phyloP scores from a whole-genome alignment of 2,329 filamentous ascomycete species.

The Ophiocordyceps camponoti-rufipedis region DNA sequence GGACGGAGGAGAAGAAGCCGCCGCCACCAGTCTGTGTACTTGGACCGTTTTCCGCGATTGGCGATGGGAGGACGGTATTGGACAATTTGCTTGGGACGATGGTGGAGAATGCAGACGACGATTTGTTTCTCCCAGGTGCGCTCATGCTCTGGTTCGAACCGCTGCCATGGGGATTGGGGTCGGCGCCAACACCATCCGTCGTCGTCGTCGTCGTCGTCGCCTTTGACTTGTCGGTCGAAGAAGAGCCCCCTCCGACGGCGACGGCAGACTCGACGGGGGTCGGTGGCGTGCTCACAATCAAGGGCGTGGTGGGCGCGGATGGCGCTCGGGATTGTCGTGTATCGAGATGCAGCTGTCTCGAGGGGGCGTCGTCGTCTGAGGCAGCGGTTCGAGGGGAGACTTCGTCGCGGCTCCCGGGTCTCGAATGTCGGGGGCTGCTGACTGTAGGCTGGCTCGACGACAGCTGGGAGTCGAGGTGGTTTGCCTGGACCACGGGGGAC shows the following conservation, averaged over 20 bases:
- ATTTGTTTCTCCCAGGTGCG: constrained; percentile 37
- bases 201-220: constrained; percentile 4
- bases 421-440: constrained; percentile 17
- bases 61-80: constrained; percentile 51
- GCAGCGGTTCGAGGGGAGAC: background rate
- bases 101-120: constrained; percentile 28
- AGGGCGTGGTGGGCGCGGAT: constrained; percentile 26
- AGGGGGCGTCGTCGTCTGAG: background rate
- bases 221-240: no score
- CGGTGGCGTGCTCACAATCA: constrained; percentile 49
- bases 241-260: constrained; percentile 1
- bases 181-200: constrained; percentile 9
- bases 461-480: constrained; percentile 17
- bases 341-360: constrained; percentile 6
- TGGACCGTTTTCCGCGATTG: constrained; percentile 50
- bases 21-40: constrained; percentile 23
- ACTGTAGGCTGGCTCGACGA: constrained; percentile 12
- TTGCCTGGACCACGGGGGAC: constrained; percentile 45
- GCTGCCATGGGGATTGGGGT: constrained; percentile 29
- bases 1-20: constrained; percentile 85
- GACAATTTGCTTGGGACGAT: constrained; percentile 75
- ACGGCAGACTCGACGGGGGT: constrained; percentile 33
- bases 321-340: constrained; percentile 26
- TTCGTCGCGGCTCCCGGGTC: background rate
- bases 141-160: constrained; percentile 54